Conservation (phyloP, 805 yeast species). For the Ogataea degrootiae region DNA sequence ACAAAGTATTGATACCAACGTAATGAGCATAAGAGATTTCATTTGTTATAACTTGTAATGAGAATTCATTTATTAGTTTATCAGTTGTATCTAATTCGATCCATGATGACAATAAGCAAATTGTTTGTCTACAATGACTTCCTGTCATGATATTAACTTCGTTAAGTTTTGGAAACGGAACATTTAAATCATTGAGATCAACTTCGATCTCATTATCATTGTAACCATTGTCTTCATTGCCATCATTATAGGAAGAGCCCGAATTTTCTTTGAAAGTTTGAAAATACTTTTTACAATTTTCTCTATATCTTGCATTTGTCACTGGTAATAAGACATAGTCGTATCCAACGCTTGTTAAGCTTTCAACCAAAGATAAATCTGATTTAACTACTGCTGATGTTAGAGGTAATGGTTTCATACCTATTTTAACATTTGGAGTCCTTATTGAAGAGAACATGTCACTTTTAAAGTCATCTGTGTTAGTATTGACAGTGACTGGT, state of each 20-base stretch:
- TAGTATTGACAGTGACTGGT: neutral
- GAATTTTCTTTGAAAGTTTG: conserved; percentile 26
- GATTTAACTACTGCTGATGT: conserved; percentile 27
- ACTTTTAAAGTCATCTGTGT: neutral
- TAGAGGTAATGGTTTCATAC: conserved; percentile 41
- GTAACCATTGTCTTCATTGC: neutral
- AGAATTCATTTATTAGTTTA: conserved; percentile 43
- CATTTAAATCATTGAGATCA: conserved; percentile 24
- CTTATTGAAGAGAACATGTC: neutral
- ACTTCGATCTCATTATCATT: conserved; percentile 1
- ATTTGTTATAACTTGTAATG: conserved; percentile 51
- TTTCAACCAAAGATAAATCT: conserved; percentile 25
- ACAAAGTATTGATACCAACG: conserved; percentile 50
- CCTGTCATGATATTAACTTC: conserved; percentile 43
- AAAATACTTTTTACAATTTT: conserved; percentile 36
- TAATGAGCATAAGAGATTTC: conserved; percentile 56
- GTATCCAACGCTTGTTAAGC: conserved; percentile 35
- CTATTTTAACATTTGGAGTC: conserved; percentile 26
- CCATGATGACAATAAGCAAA: conserved; percentile 66
- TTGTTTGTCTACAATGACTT: conserved; percentile 34
- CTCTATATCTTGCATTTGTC: conserved; percentile 47
- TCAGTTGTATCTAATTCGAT: conserved; percentile 59
- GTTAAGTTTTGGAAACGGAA: conserved; percentile 36
- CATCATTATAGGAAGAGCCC: neutral
- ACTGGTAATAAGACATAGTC: conserved; percentile 51